These are phyloP conservation scores for Penicillium coffeae DNA, from an alignment of 495 filamentous ascomycete species.

Conservation along the genomic window DNA sequence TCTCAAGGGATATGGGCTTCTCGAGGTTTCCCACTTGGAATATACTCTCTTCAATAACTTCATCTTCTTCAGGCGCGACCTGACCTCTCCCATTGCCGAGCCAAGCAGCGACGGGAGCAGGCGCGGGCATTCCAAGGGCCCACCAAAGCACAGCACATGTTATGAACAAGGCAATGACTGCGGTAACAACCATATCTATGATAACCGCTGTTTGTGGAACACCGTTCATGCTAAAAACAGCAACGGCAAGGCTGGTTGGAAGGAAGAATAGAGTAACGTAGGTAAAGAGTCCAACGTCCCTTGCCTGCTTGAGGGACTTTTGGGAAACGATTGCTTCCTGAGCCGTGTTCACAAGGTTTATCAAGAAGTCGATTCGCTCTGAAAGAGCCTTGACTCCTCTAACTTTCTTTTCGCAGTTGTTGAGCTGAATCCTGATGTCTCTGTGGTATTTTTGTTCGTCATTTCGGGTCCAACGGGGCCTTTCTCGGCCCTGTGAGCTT, in stretches of 20 bases:
- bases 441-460: constrained; percentile 19
- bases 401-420: constrained; percentile 8
- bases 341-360: constrained; percentile 11
- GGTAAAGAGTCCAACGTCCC: constrained; percentile 17
- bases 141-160: too few relatives aligned
- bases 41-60: too few relatives aligned
- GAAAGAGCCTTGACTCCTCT: constrained; percentile 8
- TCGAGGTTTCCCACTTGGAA: too few relatives aligned
- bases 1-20: too few relatives aligned
- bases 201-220: constrained; percentile 5
- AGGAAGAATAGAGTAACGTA: constrained; percentile 20
- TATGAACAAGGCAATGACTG: neutral
- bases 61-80: too few relatives aligned
- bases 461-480: constrained; percentile 12
- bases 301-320: constrained; percentile 9
- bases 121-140: too few relatives aligned
- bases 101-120: too few relatives aligned
- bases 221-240: constrained; percentile 14
- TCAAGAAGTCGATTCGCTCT: constrained; percentile 10
- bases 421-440: constrained; percentile 8
- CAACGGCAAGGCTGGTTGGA: constrained; percentile 11
- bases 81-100: too few relatives aligned
- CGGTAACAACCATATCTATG: constrained; percentile 1
- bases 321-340: constrained; percentile 15
- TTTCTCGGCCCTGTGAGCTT: constrained; percentile 13